Conservation (phyloP, 495 filamentous ascomycete genomes). For the Neurospora hispaniola region DNA sequence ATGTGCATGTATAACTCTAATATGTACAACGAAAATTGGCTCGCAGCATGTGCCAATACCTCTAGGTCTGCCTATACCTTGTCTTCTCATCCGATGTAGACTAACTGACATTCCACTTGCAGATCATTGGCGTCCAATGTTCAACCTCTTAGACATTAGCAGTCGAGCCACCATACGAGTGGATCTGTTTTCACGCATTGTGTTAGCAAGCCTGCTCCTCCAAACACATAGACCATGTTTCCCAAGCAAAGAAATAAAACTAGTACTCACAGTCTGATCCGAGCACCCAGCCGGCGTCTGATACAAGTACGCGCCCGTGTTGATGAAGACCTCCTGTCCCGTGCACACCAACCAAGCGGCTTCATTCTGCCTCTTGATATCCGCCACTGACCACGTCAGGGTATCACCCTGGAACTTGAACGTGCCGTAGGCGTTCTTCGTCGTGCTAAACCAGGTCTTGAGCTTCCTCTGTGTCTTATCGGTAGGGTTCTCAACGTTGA, state of each 20-base stretch:
- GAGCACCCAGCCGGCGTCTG: slow-evolving; percentile 38
- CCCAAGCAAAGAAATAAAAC: background rate
- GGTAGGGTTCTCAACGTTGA: slow-evolving; percentile 26
- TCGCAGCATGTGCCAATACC: background rate
- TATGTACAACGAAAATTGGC: background rate
- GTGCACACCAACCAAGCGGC: slow-evolving; percentile 40
- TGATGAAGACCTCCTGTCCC: slow-evolving; percentile 32
- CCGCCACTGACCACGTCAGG: slow-evolving; percentile 31
- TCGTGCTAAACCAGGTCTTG: slow-evolving; percentile 16
- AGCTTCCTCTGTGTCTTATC: slow-evolving; percentile 27
- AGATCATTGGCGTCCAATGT: background rate
- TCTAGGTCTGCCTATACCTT: background rate
- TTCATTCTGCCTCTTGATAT: slow-evolving; percentile 32
- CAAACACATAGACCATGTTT: no score
- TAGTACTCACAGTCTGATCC: slow-evolving; percentile 35
- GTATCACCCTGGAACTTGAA: slow-evolving; percentile 41
- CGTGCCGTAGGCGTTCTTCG: slow-evolving; percentile 35
- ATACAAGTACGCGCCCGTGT: slow-evolving; percentile 39
- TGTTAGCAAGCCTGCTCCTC: no score
- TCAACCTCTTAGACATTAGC: slow-evolving; percentile 8
- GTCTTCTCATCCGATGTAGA: background rate
- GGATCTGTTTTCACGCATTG: slow-evolving; percentile 7
- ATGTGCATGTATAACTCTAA: background rate
- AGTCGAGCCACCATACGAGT: slow-evolving; percentile 11
- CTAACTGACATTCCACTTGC: background rate